These are phyloP conservation scores for Claviceps sp. DNA, from an alignment of 2,329 filamentous ascomycete species.

Conservation along the genomic window DNA sequence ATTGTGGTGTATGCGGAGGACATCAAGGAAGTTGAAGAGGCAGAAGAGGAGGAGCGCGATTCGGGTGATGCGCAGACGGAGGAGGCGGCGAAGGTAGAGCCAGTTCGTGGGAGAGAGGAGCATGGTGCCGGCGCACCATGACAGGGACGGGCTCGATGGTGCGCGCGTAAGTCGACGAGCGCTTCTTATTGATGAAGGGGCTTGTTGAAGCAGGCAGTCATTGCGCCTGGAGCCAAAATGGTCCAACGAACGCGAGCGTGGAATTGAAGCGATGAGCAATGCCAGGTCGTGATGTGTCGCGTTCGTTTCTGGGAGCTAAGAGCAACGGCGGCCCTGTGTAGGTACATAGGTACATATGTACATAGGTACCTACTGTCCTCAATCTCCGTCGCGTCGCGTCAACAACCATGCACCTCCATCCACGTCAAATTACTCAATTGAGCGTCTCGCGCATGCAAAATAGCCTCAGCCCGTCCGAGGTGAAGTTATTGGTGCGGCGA, in stretches of 20 bases:
- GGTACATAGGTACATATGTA: too few relatives aligned
- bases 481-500: background rate
- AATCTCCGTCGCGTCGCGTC: too few relatives aligned
- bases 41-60: constrained; percentile 21
- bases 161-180: background rate
- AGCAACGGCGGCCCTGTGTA: background rate
- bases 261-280: too few relatives aligned
- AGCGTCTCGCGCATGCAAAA: too few relatives aligned
- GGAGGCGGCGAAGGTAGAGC: constrained; percentile 23
- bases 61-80: constrained; percentile 22
- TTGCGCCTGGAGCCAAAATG: background rate
- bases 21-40: constrained; percentile 25
- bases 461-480: background rate
- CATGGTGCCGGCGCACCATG: constrained; percentile 9
- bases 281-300: background rate
- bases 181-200: background rate
- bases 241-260: background rate
- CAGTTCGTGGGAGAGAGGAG: constrained; percentile 17
- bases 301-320: background rate
- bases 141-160: background rate
- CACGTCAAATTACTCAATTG: too few relatives aligned
- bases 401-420: too few relatives aligned
- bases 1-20: constrained; percentile 23
- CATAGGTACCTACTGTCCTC: too few relatives aligned
- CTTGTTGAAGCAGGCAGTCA: background rate